Conservation (phyloP, 2,329 filamentous ascomycete species). For the Ophiostoma triangulosporum region DNA sequence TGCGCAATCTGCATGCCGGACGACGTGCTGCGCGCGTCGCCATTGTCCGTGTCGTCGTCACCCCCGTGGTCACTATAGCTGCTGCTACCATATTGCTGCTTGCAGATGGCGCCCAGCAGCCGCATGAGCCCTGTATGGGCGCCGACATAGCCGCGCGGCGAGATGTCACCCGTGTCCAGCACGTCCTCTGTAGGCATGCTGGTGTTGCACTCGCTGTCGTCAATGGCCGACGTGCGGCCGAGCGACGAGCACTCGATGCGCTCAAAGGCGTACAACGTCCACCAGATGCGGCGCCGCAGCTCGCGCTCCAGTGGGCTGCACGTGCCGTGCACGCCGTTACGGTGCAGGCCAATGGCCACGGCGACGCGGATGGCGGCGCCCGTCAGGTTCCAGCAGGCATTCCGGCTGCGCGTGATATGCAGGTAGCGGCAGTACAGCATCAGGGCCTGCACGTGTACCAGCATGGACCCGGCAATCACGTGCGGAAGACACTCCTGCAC, state of each 20-base stretch:
- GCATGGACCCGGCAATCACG: conserved; percentile 11
- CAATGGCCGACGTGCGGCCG: conserved; percentile 20
- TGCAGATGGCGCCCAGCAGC: conserved; percentile 17
- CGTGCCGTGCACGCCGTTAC: conserved; percentile 6
- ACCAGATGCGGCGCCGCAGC: conserved; percentile 20
- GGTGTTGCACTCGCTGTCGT: conserved; percentile 19
- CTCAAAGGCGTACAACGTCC: conserved; percentile 22
- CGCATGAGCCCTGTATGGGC: conserved; percentile 15
- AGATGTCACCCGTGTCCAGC: conserved; percentile 16
- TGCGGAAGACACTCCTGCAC: conserved; percentile 9
- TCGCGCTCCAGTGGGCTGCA: conserved; percentile 21
- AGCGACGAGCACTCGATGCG: conserved; percentile 21
- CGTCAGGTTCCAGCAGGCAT: conserved; percentile 15
- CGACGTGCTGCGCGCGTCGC: neutral
- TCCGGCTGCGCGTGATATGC: conserved; percentile 13
- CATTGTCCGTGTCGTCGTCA: neutral
- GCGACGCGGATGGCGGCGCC: conserved; percentile 13
- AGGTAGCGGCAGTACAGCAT: conserved; percentile 14
- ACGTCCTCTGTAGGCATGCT: conserved; percentile 16
- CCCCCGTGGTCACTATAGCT: conserved; percentile 3
- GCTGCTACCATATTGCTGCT: conserved; percentile 17
- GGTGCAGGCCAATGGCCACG: conserved; percentile 14
- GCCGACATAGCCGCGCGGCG: conserved; percentile 15
- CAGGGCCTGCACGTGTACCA: conserved; percentile 14
- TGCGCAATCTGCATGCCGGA: neutral